Evolutionary conservation across 768 basidiomycete species (phyloP).

Genomic region (Chalciporus pseudorubinellus): DNA sequence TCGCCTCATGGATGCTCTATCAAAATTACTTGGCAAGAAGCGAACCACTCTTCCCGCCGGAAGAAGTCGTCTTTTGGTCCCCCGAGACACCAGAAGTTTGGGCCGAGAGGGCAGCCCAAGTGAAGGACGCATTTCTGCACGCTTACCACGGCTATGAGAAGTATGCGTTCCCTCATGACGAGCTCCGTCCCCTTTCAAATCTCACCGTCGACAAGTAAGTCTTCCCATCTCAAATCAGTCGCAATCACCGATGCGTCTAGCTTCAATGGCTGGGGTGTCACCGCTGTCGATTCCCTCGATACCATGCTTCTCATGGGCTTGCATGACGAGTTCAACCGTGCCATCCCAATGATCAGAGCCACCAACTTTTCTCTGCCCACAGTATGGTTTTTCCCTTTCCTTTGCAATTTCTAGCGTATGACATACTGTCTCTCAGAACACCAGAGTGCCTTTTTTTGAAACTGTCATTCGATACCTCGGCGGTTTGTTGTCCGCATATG

Average conservation of each 20-base stretch:
- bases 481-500: constrained; percentile 80
- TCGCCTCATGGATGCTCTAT: constrained; percentile 21
- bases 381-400: constrained; percentile 31
- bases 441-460: constrained; percentile 65
- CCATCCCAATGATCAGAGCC: constrained; percentile 50
- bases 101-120: constrained; percentile 51
- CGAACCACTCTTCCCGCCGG: constrained; percentile 3
- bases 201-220: constrained; percentile 50
- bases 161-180: constrained; percentile 62
- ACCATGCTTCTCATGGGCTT: constrained; percentile 83
- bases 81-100: constrained; percentile 40
- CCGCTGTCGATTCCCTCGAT: constrained; percentile 79
- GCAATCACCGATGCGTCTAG: constrained; percentile 33
- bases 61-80: constrained; percentile 19
- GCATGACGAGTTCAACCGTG: constrained; percentile 64
- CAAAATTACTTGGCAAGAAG: constrained; percentile 1
- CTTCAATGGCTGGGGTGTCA: constrained; percentile 80
- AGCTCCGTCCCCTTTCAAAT: constrained; percentile 55
- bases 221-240: not conserved
- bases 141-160: constrained; percentile 66
- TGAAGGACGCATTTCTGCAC: constrained; percentile 62
- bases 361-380: constrained; percentile 48
- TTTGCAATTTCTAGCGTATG: not conserved
- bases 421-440: constrained; percentile 21
- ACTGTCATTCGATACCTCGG: constrained; percentile 90